phyloP scores from a whole-genome alignment of 164 flowering plant species.

The Stephania yunnanensis region DNA sequence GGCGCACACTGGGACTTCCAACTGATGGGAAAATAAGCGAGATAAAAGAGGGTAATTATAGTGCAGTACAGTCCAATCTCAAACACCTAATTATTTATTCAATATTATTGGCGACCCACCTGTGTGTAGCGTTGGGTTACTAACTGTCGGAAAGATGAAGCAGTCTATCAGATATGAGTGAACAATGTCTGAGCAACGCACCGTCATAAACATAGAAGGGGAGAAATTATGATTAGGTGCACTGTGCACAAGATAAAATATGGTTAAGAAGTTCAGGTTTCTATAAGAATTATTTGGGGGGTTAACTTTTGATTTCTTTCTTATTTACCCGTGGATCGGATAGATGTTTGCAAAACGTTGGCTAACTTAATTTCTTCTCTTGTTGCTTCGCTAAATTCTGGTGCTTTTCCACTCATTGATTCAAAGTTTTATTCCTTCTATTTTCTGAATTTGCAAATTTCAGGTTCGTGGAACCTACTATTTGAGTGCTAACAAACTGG shows the following conservation, averaged over 20 bases:
- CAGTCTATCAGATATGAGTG: background rate
- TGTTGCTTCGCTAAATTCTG: background rate
- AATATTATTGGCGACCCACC: background rate
- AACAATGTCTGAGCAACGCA: background rate
- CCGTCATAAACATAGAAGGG: background rate
- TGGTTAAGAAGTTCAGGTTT: background rate
- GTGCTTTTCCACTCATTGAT: background rate
- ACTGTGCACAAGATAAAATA: background rate
- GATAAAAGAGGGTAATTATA: no score
- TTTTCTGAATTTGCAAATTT: background rate
- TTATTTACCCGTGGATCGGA: background rate
- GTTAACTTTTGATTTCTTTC: no score
- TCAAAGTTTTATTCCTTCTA: background rate
- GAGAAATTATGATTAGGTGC: no score
- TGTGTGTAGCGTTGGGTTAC: background rate
- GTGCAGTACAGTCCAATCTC: no score
- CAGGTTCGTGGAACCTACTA: slow-evolving; percentile 81
- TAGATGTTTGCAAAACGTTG: background rate
- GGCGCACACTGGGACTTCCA: background rate
- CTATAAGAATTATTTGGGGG: background rate
- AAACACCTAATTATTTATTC: no score
- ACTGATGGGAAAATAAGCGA: no score
- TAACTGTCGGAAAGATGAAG: background rate
- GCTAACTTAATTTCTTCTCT: background rate
- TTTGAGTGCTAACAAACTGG: slow-evolving; percentile 45